Base-by-base conservation (phyloP, 2,329 filamentous ascomycete species). In the Epichloe scottii region DNA sequence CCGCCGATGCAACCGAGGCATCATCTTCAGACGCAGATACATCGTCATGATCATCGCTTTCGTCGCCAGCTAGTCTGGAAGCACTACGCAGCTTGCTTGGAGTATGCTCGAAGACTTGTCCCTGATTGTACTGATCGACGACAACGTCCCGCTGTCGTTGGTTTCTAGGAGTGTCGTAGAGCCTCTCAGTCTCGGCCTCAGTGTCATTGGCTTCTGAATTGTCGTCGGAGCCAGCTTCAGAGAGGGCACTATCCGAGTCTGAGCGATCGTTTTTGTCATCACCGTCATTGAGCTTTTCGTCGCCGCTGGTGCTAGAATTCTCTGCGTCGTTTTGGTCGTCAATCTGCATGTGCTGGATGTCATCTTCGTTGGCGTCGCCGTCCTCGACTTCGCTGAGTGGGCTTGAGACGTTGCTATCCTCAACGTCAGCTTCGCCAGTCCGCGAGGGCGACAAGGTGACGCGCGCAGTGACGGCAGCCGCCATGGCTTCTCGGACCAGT, bases 351-450 rank as follows among this genome's bases (percentile, higher is more conserved):
- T 78, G 78, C 49, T 85, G 84, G 55, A 78, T 74, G 47, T 79
- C 79, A 47, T 85, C 84, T 56, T 86, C 81, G 48, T 87, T 84
- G 42, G 74, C 77, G 55, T 87, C 83, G 61, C 81, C 81, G 61
- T 95, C 87, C 62, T 90, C 89, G 51, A 95, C 87, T 60, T 96
- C 91, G 71, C 89, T 96, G 59, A 97, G 76, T 61, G 89, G 93
- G 68, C 91, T 97, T 39, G 90, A 96, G 49, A 86, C 76, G 64
- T 82, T 83, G 65, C 85, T 87, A 60, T 83, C 81, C 59, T 78
- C 77, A 55, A 72, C 71, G 60, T 78, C 77, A 56, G 70, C 68
- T 51, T 54, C 62, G 56, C 60, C 63, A 55, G 57, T 53, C 49
- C 57, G 58, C 30, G 60, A 51, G 34, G 76, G 72, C 54, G 75